phyloP scores from a whole-genome alignment of 306 rosid genomes.

The Acacia melanoxylon region DNA sequence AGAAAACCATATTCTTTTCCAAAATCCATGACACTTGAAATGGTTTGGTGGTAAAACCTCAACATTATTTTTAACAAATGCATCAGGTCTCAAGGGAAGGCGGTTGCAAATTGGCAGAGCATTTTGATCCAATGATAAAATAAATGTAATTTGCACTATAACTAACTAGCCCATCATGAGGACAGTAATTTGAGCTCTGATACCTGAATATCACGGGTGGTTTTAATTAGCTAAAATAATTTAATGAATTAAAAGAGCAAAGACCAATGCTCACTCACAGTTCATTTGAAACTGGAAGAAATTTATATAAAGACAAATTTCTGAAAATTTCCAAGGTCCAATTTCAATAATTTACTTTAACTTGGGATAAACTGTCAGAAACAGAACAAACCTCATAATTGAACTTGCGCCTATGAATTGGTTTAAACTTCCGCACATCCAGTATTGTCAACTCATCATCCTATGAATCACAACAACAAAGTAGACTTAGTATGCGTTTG shows the following conservation, averaged over 20 bases:
- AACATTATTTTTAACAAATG: slow-evolving; percentile 8
- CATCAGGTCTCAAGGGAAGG: slow-evolving; percentile 4
- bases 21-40: slow-evolving; percentile 5
- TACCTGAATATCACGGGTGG: neutral
- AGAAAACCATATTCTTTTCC: neutral
- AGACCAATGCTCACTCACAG: slow-evolving; percentile 5
- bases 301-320: neutral
- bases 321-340: slow-evolving; percentile 4
- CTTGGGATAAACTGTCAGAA: slow-evolving; percentile 5
- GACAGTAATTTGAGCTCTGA: slow-evolving; percentile 17
- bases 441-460: slow-evolving; percentile 93
- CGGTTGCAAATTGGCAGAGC: neutral
- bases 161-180: slow-evolving; percentile 5
- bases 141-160: slow-evolving; percentile 15
- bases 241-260: neutral
- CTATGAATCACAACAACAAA: slow-evolving; percentile 37
- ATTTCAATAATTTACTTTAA: slow-evolving; percentile 2
- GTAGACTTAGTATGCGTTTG: neutral
- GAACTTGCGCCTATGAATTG: slow-evolving; percentile 91
- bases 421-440: slow-evolving; percentile 94
- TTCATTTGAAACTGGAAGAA: neutral
- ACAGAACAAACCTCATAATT: slow-evolving; percentile 66
- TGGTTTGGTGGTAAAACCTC: slow-evolving; percentile 3
- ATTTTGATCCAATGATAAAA: slow-evolving; percentile 3
- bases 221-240: neutral